These are phyloP conservation scores for Rhizopogon roseolus DNA, from an alignment of 768 basidiomycete species.

Conservation along the genomic window DNA sequence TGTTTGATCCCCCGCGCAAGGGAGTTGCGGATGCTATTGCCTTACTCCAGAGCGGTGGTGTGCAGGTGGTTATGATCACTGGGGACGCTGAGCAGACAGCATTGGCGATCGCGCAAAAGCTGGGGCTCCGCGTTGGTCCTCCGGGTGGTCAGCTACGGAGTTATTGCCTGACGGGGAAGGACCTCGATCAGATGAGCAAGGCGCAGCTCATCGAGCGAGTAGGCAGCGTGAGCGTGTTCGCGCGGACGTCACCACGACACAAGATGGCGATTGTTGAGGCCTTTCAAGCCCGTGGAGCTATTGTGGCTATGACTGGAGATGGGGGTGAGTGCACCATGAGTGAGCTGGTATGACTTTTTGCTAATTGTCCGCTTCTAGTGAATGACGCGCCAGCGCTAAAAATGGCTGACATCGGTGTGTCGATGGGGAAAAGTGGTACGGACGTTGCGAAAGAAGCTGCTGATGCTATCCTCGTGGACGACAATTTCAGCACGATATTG, in stretches of 20 bases:
- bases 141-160: conserved; percentile 20
- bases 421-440: conserved; percentile 98
- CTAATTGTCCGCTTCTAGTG: conserved; percentile 36
- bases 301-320: conserved; percentile 98
- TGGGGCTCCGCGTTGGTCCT: conserved; percentile 70
- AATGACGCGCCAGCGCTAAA: conserved; percentile 97
- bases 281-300: conserved; percentile 81
- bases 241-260: conserved; percentile 92
- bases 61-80: conserved; percentile 98
- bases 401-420: conserved; percentile 96
- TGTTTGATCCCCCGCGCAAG: conserved; percentile 91
- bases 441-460: conserved; percentile 99
- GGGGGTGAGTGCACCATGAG: conserved; percentile 57
- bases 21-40: conserved; percentile 90
- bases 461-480: conserved; percentile 94
- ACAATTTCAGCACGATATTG: conserved; percentile 93
- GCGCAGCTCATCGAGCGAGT: conserved; percentile 80
- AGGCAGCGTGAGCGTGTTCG: conserved; percentile 82
- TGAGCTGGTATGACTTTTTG: not conserved
- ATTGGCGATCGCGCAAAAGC: conserved; percentile 77
- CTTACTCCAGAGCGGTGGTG: conserved; percentile 76
- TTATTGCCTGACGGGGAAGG: conserved; percentile 73
- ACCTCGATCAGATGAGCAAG: conserved; percentile 81
- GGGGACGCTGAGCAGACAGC: conserved; percentile 93
- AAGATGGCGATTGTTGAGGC: conserved; percentile 98